Conservation (phyloP, 2,329 filamentous ascomycete genomes). For the Akanthomyces uredinophilus region DNA sequence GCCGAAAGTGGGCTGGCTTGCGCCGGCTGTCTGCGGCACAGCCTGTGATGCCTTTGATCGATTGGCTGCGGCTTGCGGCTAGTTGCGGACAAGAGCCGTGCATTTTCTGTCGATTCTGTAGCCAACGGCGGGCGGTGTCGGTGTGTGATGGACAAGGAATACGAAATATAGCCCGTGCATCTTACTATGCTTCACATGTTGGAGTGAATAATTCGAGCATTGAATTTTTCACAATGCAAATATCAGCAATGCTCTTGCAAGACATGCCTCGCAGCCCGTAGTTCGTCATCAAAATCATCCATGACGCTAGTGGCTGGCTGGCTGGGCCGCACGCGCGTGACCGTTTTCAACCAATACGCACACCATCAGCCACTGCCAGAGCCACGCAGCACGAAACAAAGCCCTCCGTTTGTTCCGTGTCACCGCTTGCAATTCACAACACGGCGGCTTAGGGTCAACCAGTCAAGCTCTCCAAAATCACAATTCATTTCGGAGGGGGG, state of each 20-base stretch:
- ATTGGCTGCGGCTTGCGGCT: conserved; percentile 12
- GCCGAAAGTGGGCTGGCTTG: conserved; percentile 8
- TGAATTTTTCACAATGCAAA: too few relatives aligned
- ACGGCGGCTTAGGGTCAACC: too few relatives aligned
- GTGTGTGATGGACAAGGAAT: too few relatives aligned
- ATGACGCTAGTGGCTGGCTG: conserved; percentile 13
- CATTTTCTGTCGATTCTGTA: background rate
- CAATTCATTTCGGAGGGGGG: too few relatives aligned
- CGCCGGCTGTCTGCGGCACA: conserved; percentile 27
- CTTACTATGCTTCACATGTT: too few relatives aligned
- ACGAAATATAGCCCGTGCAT: too few relatives aligned
- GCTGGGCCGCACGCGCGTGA: background rate
- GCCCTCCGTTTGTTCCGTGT: background rate
- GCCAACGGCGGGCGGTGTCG: background rate
- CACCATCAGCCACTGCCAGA: background rate
- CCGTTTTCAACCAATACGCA: conserved; percentile 7
- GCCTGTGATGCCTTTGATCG: conserved; percentile 18
- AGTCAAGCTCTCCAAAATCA: background rate
- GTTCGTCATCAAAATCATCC: background rate
- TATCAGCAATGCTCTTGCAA: too few relatives aligned
- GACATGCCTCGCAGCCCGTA: too few relatives aligned
- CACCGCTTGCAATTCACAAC: background rate
- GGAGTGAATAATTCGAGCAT: too few relatives aligned
- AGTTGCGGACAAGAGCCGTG: conserved; percentile 2
- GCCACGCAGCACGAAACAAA: background rate